Evolutionary conservation across 2,329 filamentous ascomycete species (phyloP).

Genomic region (Cryoendolithus antarcticus): DNA sequence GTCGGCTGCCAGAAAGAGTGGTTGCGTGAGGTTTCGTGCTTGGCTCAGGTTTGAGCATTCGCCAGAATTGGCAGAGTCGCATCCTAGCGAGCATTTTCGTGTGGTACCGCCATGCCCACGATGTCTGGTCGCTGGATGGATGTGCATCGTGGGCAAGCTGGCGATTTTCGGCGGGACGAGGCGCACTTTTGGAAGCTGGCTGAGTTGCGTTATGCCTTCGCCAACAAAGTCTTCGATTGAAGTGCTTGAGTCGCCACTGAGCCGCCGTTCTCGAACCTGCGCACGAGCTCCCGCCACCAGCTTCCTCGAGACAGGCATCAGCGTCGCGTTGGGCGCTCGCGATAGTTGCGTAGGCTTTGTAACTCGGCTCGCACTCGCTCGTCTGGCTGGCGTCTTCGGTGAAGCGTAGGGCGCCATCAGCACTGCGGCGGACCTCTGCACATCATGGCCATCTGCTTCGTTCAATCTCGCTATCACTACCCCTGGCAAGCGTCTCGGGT

Average conservation of each 20-base stretch:
- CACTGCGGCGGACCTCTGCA: not conserved
- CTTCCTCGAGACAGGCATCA: not conserved
- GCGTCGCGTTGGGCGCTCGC: not conserved
- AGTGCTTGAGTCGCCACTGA: not conserved
- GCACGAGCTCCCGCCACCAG: no score
- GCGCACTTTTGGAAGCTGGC: conserved; percentile 14
- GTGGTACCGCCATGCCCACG: not conserved
- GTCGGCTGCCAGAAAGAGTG: not conserved
- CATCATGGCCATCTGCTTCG: not conserved
- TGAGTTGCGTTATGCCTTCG: conserved; percentile 6
- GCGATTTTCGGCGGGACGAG: conserved; percentile 19
- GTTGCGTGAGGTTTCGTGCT: not conserved
- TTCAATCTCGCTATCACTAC: conserved; percentile 1
- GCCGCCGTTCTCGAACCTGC: no score
- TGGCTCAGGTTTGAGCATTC: conserved; percentile 5
- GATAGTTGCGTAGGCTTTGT: not conserved
- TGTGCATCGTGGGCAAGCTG: conserved; percentile 8
- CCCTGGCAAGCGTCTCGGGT: conserved; percentile 8
- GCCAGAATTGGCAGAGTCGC: conserved; percentile 8
- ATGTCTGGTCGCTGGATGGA: conserved; percentile 1
- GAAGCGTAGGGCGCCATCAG: conserved; percentile 5
- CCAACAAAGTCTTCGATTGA: not conserved
- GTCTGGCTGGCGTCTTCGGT: conserved; percentile 3
- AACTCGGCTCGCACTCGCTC: not conserved
- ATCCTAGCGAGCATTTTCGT: conserved; percentile 12